phyloP scores from a whole-genome alignment of 768 basidiomycete genomes.

The Ramaria sp. region DNA sequence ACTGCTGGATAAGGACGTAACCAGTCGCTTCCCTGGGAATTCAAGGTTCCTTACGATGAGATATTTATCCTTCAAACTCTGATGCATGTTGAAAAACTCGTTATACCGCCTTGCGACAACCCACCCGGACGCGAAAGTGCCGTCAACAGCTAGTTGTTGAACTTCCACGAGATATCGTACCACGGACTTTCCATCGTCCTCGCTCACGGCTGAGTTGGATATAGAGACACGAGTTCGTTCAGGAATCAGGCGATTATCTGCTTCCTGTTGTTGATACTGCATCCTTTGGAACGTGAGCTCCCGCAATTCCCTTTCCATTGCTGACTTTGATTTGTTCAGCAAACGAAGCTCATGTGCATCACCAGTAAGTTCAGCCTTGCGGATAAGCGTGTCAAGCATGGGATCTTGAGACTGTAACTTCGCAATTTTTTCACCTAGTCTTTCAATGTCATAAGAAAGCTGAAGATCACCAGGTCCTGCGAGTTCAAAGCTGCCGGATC shows the following conservation, averaged over 20 bases:
- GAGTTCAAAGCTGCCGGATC: conserved; percentile 49
- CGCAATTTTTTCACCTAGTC: conserved; percentile 63
- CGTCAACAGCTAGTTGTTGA: conserved; percentile 75
- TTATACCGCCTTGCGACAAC: conserved; percentile 89
- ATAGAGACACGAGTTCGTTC: conserved; percentile 80
- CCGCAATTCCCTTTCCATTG: conserved; percentile 73
- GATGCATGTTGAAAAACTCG: conserved; percentile 87
- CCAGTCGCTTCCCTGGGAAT: conserved; percentile 89
- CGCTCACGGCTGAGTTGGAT: conserved; percentile 69
- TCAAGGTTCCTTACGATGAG: conserved; percentile 58
- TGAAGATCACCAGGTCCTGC: conserved; percentile 87
- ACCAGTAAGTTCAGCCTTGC: conserved; percentile 90
- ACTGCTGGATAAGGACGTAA: conserved; percentile 74
- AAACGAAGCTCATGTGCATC: conserved; percentile 79
- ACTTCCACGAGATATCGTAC: conserved; percentile 90
- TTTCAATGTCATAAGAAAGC: conserved; percentile 74
- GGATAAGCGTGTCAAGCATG: conserved; percentile 80
- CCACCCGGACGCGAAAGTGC: conserved; percentile 79
- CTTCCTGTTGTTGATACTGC: conserved; percentile 91
- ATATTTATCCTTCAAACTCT: conserved; percentile 70
- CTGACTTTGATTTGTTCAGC: conserved; percentile 69
- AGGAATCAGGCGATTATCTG: conserved; percentile 78
- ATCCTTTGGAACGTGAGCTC: conserved; percentile 81
- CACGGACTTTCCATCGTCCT: conserved; percentile 82
- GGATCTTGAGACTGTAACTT: conserved; percentile 72